Conservation (phyloP, 352 stramenopile species). For the Phytophthora fragariaefolia region DNA sequence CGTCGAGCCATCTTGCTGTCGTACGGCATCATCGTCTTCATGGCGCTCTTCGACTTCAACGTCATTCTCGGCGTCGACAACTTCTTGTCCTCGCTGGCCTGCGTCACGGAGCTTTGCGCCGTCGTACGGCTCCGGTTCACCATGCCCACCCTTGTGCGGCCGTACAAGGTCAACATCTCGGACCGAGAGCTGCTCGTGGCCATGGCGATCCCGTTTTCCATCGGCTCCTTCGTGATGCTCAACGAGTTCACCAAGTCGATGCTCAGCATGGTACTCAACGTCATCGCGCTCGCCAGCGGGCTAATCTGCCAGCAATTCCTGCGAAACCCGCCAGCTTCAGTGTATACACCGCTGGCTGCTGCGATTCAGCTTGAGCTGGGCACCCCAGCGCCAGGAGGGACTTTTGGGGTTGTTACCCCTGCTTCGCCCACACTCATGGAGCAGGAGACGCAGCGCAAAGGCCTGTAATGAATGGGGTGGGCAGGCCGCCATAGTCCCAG, state of each 20-base stretch:
- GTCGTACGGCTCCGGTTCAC: constrained; percentile 91
- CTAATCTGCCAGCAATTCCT: constrained; percentile 69
- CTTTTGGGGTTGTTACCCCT: constrained; percentile 31
- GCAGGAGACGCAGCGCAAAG: constrained; percentile 29
- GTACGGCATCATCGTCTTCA: constrained; percentile 88
- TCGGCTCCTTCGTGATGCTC: constrained; percentile 67
- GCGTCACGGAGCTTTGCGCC: constrained; percentile 92
- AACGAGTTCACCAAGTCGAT: constrained; percentile 74
- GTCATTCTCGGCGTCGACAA: constrained; percentile 93
- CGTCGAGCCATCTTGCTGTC: constrained; percentile 83
- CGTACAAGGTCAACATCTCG: constrained; percentile 79
- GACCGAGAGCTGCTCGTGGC: constrained; percentile 49
- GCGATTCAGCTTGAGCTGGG: constrained; percentile 38
- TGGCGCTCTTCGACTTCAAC: constrained; percentile 90
- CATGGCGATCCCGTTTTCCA: constrained; percentile 63
- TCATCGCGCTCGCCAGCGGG: constrained; percentile 53
- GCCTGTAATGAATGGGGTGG: constrained; percentile 14
- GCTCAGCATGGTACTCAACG: constrained; percentile 60
- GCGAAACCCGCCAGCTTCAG: constrained; percentile 42
- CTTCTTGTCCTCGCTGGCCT: constrained; percentile 91
- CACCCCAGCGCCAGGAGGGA: constrained; percentile 22
- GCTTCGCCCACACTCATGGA: constrained; percentile 19
- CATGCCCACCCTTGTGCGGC: constrained; percentile 69
- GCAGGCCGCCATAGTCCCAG: background rate
- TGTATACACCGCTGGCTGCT: constrained; percentile 43